Base-by-base conservation (phyloP, 179 eudicot genomes). In the Spergularia azorica region DNA sequence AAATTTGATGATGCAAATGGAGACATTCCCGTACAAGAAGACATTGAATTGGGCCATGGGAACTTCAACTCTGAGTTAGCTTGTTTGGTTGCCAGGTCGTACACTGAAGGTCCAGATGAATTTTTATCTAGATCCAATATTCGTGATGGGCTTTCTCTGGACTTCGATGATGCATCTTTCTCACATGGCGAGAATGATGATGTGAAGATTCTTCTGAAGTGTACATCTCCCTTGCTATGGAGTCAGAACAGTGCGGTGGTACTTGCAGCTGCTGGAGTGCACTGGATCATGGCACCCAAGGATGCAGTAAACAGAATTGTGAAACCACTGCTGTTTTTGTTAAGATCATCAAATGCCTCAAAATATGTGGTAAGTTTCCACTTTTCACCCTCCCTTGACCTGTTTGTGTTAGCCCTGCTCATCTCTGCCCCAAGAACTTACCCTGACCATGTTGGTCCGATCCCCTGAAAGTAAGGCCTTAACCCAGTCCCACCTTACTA, bases 231-330 rank as follows among this genome's bases (percentile, higher is more conserved):
- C 50, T 89, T 96, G 74, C 84, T 96, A 77, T 96, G 99, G 99
- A 94, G 98, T 86, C 97, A 89, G 63, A 96, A 96, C 70, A 91
- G 98, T 86, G 98, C 97, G 12, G 99, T 96, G 68, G 96, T 96
- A 79, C 92, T 96, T 83, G 98, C 98, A 76, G 97, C 99, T 86
- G 91, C 96, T 63, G 99, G 96, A 69, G 89, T 96, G 74, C 99
- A 96, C 82, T 96, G 99, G 99, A 94, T 96, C 73, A 88, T 96
- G 98, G 92, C 99, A 72, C 91, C 99, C 54, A 89, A 73, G 83
- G 89, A 89, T 84, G 87, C 90, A 74, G 72, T 91, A 17, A 67
- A 76, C 72, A 90, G 82, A 85, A 94, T 96, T 79, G 97, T 89
- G 66, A 94, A 96, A 79, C 99, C 99, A 20, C 86, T 96, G 69